Evolutionary conservation across 1,284 basidiomycete species (phyloP).

Genomic region (Chalciporus sp.): DNA sequence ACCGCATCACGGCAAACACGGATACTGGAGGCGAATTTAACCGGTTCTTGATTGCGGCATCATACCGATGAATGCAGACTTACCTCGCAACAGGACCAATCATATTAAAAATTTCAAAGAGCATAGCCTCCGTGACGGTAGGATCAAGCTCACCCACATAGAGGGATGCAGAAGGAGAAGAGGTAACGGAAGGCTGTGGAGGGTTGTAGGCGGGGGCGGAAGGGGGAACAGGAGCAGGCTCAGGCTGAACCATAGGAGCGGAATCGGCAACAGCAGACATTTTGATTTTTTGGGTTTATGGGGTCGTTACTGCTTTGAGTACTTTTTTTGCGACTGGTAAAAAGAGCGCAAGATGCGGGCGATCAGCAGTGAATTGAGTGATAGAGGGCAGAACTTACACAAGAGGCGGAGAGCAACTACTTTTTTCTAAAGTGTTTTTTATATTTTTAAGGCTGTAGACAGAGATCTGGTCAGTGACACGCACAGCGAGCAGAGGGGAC

Average conservation of each 20-base stretch:
- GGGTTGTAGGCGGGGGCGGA: slow-evolving; percentile 53
- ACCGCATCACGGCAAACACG: slow-evolving; percentile 99
- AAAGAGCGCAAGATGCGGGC: slow-evolving; percentile 12
- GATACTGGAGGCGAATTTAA: slow-evolving; percentile 61
- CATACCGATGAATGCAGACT: slow-evolving; percentile 25
- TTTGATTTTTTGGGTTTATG: slow-evolving; percentile 48
- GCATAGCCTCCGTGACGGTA: slow-evolving; percentile 98
- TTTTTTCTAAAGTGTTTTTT: slow-evolving; percentile 59
- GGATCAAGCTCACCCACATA: slow-evolving; percentile 99
- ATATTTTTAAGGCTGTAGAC: slow-evolving; percentile 48
- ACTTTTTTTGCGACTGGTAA: slow-evolving; percentile 69
- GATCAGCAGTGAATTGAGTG: slow-evolving; percentile 22
- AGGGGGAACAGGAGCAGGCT: slow-evolving; percentile 45
- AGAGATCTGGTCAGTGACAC: slow-evolving; percentile 24
- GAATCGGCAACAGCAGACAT: slow-evolving; percentile 64
- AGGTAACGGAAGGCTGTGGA: slow-evolving; percentile 53
- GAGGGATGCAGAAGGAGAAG: slow-evolving; percentile 87
- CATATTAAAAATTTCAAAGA: slow-evolving; percentile 99
- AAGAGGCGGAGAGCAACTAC: slow-evolving; percentile 75
- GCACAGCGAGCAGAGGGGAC: slow-evolving; percentile 4
- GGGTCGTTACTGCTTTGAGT: slow-evolving; percentile 87
- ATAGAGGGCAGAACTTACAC: slow-evolving; percentile 47
- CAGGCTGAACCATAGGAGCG: slow-evolving; percentile 40
- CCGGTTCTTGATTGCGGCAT: not conserved
- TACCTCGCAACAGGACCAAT: slow-evolving; percentile 97